Conservation (phyloP, 306 rosid species). For the Begonia loranthoides region DNA sequence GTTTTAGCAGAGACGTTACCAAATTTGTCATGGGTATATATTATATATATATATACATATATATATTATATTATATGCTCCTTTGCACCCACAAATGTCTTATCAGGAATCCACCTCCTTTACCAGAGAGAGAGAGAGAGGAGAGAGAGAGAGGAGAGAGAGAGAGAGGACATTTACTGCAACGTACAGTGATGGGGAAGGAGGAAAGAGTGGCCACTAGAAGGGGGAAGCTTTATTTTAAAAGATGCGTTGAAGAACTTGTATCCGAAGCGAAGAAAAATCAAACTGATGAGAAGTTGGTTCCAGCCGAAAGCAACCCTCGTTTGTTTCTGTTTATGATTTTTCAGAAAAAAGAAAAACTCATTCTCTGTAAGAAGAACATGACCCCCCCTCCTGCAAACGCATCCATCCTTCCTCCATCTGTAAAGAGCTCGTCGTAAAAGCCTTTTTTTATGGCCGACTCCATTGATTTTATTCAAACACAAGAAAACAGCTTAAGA, state of each 20-base stretch:
- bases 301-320: no score
- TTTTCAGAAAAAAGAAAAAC: no score
- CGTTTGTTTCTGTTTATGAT: no score
- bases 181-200: conserved; percentile 7
- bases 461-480: no score
- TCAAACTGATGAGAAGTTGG: not conserved
- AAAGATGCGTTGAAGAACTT: conserved; percentile 20
- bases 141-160: not conserved
- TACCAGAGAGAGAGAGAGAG: not conserved
- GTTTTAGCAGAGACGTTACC: not conserved
- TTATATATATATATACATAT: conserved; percentile 22
- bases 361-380: no score
- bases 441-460: no score
- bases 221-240: conserved; percentile 10
- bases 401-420: no score
- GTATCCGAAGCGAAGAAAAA: conserved; percentile 18
- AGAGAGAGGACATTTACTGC: conserved; percentile 13
- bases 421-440: no score
- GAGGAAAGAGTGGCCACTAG: conserved; percentile 21
- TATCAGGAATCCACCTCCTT: conserved; percentile 17
- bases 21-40: not conserved
- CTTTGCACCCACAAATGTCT: conserved; percentile 22
- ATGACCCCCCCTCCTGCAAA: no score
- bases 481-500: no score
- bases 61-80: no score